phyloP scores from a whole-genome alignment of 2,329 filamentous ascomycete genomes.

The Metarhizium humberi region DNA sequence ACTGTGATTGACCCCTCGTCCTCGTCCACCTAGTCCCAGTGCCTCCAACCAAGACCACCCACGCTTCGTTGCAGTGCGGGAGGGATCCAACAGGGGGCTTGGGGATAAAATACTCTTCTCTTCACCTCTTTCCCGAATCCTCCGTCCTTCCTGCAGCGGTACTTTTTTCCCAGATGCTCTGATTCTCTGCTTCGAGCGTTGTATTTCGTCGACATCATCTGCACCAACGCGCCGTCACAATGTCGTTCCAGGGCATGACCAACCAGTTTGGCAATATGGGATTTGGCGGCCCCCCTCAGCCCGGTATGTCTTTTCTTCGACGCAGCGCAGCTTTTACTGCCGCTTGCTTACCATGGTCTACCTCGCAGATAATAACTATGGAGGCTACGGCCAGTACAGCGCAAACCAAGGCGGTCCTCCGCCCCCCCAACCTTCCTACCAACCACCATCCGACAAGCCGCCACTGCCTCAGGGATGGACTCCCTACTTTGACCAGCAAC shows the following conservation, averaged over 20 bases:
- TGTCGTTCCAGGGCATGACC: slow-evolving; percentile 3
- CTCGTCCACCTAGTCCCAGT: neutral
- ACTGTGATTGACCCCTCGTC: neutral
- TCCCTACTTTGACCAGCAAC: slow-evolving; percentile 51
- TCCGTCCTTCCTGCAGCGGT: neutral
- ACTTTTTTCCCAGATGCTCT: neutral
- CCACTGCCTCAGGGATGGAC: slow-evolving; percentile 52
- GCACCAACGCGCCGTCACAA: neutral
- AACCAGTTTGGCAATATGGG: slow-evolving; percentile 2
- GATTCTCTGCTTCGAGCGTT: neutral
- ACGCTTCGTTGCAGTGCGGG: neutral
- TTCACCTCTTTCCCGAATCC: neutral
- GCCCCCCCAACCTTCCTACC: slow-evolving; percentile 16
- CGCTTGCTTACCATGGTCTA: neutral
- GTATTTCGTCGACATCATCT: neutral
- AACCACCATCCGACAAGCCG: slow-evolving; percentile 30
- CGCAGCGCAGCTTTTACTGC: neutral
- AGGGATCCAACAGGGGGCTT: neutral
- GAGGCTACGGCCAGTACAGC: slow-evolving; percentile 17
- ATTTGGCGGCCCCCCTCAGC: slow-evolving; percentile 2
- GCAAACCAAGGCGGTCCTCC: slow-evolving; percentile 10
- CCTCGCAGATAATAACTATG: neutral
- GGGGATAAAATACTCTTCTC: neutral
- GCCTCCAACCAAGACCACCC: neutral
- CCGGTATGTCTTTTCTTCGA: slow-evolving; percentile 1